These are phyloP conservation scores for Omphalea diandra DNA, from an alignment of 441 rosid species.

Conservation along the genomic window DNA sequence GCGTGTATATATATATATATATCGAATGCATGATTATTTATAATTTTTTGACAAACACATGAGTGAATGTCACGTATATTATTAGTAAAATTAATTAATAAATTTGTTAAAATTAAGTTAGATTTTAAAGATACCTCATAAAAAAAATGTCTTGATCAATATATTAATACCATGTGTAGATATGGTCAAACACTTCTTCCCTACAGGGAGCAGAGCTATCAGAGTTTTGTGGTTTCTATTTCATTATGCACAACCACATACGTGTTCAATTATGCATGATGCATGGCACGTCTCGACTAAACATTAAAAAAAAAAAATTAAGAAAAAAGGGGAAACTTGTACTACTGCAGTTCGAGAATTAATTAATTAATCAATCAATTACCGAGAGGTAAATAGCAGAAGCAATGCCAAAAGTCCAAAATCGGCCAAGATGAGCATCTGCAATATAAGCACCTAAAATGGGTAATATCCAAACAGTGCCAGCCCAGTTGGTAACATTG, in stretches of 20 bases:
- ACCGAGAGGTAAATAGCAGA: conserved; percentile 58
- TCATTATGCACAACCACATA: conserved; percentile 1
- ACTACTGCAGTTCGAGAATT: too few relatives aligned
- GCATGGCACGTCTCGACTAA: neutral
- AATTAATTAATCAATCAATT: too few relatives aligned
- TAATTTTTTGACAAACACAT: too few relatives aligned
- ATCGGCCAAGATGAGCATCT: conserved; percentile 80
- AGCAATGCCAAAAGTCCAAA: conserved; percentile 61
- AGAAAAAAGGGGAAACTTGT: neutral
- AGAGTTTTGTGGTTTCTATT: conserved; percentile 8
- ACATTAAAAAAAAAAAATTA: neutral
- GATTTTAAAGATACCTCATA: too few relatives aligned
- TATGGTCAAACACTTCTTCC: neutral
- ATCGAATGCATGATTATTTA: too few relatives aligned
- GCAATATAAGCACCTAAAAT: conserved; percentile 76
- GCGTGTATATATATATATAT: too few relatives aligned
- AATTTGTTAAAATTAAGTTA: too few relatives aligned
- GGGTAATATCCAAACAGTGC: conserved; percentile 61
- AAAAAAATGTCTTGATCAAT: conserved; percentile 3
- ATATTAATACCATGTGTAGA: neutral
- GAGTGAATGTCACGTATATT: too few relatives aligned
- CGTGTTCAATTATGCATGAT: conserved; percentile 10
- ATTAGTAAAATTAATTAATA: too few relatives aligned
- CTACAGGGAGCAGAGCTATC: conserved; percentile 5
- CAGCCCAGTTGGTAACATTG: conserved; percentile 77